Percentiles rank a stretch among this genome's conserved stretches.
phyloP scores from a whole-genome alignment of 768 basidiomycete genomes.

The Naganishia kalamii region DNA sequence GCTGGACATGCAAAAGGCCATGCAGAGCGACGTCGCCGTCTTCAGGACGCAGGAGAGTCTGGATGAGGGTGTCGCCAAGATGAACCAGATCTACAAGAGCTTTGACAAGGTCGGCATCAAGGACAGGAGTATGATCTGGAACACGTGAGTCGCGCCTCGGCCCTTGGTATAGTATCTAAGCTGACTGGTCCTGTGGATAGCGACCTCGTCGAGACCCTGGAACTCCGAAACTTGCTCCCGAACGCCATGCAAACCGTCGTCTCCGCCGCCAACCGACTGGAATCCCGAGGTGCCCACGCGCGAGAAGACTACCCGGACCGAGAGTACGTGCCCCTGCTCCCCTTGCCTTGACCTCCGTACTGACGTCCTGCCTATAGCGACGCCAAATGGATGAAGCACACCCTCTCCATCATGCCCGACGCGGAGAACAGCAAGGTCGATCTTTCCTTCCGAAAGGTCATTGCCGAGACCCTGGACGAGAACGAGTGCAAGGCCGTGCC shows the following conservation, averaged over 20 bases:
- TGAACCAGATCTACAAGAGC: conserved; percentile 76
- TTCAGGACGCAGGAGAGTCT: conserved; percentile 74
- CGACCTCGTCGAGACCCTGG: conserved; percentile 93
- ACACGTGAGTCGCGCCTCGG: conserved; percentile 63
- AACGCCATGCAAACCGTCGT: conserved; percentile 93
- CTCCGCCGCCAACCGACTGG: conserved; percentile 72
- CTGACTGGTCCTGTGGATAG: conserved; percentile 48
- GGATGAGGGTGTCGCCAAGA: conserved; percentile 85
- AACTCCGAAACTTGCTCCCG: conserved; percentile 90
- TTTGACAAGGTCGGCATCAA: conserved; percentile 90
- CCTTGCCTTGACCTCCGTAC: neutral
- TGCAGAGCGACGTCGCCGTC: conserved; percentile 56
- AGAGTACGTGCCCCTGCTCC: conserved; percentile 50
- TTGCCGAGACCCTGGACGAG: conserved; percentile 80
- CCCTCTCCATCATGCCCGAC: conserved; percentile 85
- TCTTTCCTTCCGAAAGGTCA: conserved; percentile 82
- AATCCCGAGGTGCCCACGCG: conserved; percentile 96
- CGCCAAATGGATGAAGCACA: conserved; percentile 51
- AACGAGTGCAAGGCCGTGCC: conserved; percentile 94
- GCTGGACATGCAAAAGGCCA: conserved; percentile 95
- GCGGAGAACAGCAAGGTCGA: conserved; percentile 70
- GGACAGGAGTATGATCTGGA: conserved; percentile 99
- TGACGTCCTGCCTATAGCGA: conserved; percentile 13
- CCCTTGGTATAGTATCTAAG: neutral
- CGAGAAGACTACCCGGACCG: conserved; percentile 99